A percentile compares a stretch with the other conserved stretches of the same genome.
Evolutionary conservation across 352 stramenopile species (phyloP).

Genomic region (Phytophthora sansomeana): DNA sequence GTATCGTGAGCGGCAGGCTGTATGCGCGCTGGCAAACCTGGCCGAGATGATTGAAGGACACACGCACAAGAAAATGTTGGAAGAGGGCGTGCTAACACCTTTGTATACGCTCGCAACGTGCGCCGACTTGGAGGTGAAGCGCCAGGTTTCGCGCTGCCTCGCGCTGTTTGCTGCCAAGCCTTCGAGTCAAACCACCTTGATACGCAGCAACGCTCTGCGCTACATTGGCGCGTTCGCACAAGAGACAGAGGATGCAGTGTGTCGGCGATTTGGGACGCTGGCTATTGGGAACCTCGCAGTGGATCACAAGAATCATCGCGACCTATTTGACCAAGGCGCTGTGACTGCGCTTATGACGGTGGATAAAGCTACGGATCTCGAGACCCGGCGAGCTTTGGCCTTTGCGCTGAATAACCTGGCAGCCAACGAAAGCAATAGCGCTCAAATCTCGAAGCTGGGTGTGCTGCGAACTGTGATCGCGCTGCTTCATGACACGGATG

Average conservation of each 20-base stretch:
- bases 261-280: constrained; percentile 91
- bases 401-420: constrained; percentile 97
- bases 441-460: constrained; percentile 86
- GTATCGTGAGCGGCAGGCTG: constrained; percentile 93
- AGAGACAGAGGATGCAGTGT: constrained; percentile 81
- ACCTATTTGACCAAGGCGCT: constrained; percentile 93
- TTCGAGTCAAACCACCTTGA: constrained; percentile 89
- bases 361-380: constrained; percentile 85
- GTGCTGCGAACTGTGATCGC: constrained; percentile 86
- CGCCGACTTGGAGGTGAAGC: constrained; percentile 89
- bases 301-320: constrained; percentile 86
- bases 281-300: constrained; percentile 94
- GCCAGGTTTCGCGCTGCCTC: constrained; percentile 92
- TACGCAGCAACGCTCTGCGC: constrained; percentile 87
- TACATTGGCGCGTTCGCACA: constrained; percentile 90
- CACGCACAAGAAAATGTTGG: constrained; percentile 96
- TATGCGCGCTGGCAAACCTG: constrained; percentile 95
- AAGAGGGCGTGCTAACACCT: constrained; percentile 91
- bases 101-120: constrained; percentile 87
- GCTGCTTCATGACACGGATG: constrained; percentile 90
- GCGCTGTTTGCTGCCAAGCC: constrained; percentile 94
- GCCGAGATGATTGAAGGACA: constrained; percentile 96
- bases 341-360: constrained; percentile 91
- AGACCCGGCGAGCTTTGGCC: constrained; percentile 92
- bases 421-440: constrained; percentile 91